Conservation (phyloP, 768 basidiomycete species). For the Fibroporia radiculosa region DNA sequence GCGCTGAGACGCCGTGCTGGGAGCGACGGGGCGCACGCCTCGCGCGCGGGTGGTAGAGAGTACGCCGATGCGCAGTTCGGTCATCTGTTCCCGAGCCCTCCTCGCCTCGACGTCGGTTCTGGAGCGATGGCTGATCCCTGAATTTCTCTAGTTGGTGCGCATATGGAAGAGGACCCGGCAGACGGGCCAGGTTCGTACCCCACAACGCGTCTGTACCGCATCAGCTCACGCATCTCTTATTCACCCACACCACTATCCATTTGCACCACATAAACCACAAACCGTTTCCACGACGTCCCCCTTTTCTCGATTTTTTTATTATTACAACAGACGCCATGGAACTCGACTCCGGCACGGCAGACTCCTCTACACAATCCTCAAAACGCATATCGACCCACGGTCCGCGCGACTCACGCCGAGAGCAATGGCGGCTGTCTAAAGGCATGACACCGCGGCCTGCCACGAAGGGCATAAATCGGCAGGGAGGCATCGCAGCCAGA, state of each 20-base stretch:
- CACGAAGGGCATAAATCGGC: constrained; percentile 54
- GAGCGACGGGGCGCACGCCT: neutral
- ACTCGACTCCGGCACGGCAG: constrained; percentile 32
- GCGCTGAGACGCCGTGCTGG: neutral
- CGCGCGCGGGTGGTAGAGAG: neutral
- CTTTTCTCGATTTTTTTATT: neutral
- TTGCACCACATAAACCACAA: too few species aligned
- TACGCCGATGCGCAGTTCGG: constrained; percentile 7
- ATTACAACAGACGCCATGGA: constrained; percentile 41
- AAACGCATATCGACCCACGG: constrained; percentile 73
- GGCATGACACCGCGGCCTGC: constrained; percentile 51
- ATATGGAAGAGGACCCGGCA: constrained; percentile 4
- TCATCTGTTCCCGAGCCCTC: constrained; percentile 13
- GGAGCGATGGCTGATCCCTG: constrained; percentile 7
- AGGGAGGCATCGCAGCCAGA: constrained; percentile 51
- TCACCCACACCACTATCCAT: neutral
- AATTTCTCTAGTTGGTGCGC: constrained; percentile 7
- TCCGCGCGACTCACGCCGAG: constrained; percentile 64
- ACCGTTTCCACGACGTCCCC: too few species aligned
- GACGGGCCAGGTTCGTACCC: constrained; percentile 14
- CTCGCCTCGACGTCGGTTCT: constrained; percentile 1
- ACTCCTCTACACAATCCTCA: constrained; percentile 20
- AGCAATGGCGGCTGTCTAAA: constrained; percentile 78
- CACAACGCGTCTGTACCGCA: too few species aligned
- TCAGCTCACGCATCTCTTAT: too few species aligned